Conservation (phyloP, 2,329 filamentous ascomycete species). For the Microdochium bolleyi region DNA sequence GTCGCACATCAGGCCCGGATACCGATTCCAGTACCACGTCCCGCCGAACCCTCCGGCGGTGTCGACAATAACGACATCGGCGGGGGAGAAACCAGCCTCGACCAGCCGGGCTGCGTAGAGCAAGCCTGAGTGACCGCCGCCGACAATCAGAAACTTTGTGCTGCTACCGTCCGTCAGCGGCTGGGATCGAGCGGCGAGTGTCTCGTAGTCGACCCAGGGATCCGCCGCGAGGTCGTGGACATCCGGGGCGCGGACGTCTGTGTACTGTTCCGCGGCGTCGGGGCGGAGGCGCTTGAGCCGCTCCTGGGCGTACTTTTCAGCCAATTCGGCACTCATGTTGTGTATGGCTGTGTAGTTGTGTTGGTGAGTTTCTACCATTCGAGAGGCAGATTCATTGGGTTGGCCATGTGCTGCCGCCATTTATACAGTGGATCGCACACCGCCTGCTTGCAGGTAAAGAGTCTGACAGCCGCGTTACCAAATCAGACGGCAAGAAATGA, state of each 20-base stretch:
- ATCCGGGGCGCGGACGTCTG: neutral
- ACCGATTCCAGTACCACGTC: constrained; percentile 40
- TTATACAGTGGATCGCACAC: too few species aligned
- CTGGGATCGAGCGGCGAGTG: neutral
- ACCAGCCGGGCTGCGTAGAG: constrained; percentile 29
- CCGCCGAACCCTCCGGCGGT: constrained; percentile 38
- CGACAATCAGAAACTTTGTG: constrained; percentile 24
- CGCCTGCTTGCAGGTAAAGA: too few species aligned
- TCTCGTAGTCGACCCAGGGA: neutral
- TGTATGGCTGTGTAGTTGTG: too few species aligned
- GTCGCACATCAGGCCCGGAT: constrained; percentile 37
- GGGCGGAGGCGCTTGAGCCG: neutral
- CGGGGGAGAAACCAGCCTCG: constrained; percentile 22
- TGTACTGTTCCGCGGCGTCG: neutral
- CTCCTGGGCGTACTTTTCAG: neutral
- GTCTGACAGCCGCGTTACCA: too few species aligned
- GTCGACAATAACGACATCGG: constrained; percentile 31
- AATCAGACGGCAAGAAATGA: too few species aligned
- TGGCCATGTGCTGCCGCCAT: too few species aligned
- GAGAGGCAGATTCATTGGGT: too few species aligned
- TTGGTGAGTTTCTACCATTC: too few species aligned
- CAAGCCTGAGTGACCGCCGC: constrained; percentile 34
- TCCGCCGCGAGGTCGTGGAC: neutral
- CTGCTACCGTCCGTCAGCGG: neutral
- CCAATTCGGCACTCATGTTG: neutral